These are phyloP conservation scores for Rubia yunnanensis DNA, from an alignment of 257 asterid genomes.

Conservation along the genomic window DNA sequence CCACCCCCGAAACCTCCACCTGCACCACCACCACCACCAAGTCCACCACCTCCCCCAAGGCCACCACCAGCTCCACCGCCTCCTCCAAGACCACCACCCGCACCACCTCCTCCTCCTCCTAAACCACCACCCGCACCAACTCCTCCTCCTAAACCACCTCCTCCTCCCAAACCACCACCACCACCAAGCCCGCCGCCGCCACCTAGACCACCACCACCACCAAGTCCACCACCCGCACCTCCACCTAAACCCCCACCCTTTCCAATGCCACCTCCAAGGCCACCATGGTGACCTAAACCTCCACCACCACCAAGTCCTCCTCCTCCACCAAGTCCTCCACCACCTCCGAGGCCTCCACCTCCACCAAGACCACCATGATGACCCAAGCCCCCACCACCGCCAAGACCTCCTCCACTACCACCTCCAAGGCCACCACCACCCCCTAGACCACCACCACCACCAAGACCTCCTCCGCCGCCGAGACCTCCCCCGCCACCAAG, in stretches of 20 bases:
- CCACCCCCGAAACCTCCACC: conserved; percentile 11
- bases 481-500: conserved; percentile 28
- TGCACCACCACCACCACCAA: conserved; percentile 6
- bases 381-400: conserved; percentile 18
- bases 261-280: conserved; percentile 19
- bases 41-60: neutral
- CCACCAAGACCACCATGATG: conserved; percentile 7
- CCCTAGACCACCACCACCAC: conserved; percentile 18
- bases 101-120: conserved; percentile 18
- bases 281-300: no score
- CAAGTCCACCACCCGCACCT: conserved; percentile 4
- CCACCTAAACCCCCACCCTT: conserved; percentile 13
- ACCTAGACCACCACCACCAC: conserved; percentile 13
- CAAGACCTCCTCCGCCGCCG: conserved; percentile 23
- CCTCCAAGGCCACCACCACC: conserved; percentile 16
- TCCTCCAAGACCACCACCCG: conserved; percentile 15
- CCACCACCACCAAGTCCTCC: conserved; percentile 18
- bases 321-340: conserved; percentile 17
- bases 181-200: conserved; percentile 15
- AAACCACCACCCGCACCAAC: neutral
- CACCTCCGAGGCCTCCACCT: conserved; percentile 19
- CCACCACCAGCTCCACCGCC: conserved; percentile 18
- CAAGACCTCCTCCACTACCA: conserved; percentile 10
- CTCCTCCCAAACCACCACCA: conserved; percentile 19
- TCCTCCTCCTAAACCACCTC: conserved; percentile 16